A percentile compares a stretch with the other conserved stretches of the same genome.
phyloP scores from a whole-genome alignment of 2,329 filamentous ascomycete genomes.

The Sporothrix brunneoviolacea region DNA sequence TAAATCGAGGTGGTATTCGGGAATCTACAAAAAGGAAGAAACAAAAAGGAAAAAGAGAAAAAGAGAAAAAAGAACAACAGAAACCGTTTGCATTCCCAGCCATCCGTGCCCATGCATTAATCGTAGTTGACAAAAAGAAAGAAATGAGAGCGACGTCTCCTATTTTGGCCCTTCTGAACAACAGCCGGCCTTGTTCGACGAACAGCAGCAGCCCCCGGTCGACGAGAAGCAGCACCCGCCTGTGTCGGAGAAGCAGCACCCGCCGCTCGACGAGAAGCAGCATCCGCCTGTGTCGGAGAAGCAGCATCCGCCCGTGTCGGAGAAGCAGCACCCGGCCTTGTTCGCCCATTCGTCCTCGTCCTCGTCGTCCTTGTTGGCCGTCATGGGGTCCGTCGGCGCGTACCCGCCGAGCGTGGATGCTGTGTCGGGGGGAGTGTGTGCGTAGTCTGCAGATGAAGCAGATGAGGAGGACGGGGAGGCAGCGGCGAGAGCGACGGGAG shows the following conservation, averaged over 20 bases:
- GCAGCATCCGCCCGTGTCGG: constrained; percentile 3
- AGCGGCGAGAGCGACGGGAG: too few species aligned
- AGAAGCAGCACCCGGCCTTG: constrained; percentile 11
- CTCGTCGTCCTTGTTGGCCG: too few species aligned
- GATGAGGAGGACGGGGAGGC: too few species aligned
- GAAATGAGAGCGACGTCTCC: background rate
- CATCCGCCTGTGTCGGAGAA: constrained; percentile 11
- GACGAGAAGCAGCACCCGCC: constrained; percentile 18
- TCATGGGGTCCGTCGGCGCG: background rate
- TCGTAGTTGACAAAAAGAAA: background rate
- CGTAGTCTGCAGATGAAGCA: too few species aligned
- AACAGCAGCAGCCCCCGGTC: constrained; percentile 13
- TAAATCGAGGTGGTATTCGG: too few species aligned
- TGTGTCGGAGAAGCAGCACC: constrained; percentile 13
- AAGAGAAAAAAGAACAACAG: background rate
- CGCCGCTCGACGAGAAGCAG: constrained; percentile 18
- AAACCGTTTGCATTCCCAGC: background rate
- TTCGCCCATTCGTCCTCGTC: background rate
- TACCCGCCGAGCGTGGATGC: background rate
- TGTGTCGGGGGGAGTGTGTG: too few species aligned
- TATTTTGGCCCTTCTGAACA: too few species aligned
- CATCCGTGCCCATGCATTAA: background rate
- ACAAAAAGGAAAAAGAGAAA: background rate
- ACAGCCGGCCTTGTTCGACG: constrained; percentile 5
- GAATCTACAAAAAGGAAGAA: background rate